A percentile compares a stretch with the other conserved stretches of the same genome.
Conservation (phyloP, 805 yeast genomes). For the Candida yuanshanica region DNA sequence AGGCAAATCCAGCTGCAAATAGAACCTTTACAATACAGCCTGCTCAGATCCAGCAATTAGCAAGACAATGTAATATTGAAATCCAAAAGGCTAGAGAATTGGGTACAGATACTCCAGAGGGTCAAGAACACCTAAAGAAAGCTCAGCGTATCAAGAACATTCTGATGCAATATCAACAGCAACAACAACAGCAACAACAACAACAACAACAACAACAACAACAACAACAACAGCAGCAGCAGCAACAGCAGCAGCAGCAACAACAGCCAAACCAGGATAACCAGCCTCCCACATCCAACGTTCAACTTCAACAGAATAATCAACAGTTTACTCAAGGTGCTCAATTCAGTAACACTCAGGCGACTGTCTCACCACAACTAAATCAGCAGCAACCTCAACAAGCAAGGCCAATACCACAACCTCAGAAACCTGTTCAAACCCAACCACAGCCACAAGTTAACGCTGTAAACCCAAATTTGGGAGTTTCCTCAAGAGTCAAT, state of each 20-base stretch:
- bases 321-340: not conserved
- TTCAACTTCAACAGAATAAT: slow-evolving; percentile 28
- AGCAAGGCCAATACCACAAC: slow-evolving; percentile 21
- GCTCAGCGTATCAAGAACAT: slow-evolving; percentile 62
- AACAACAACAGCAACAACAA: slow-evolving; percentile 32
- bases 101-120: slow-evolving; percentile 54
- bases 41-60: slow-evolving; percentile 39
- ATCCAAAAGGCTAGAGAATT: slow-evolving; percentile 57
- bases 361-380: not conserved
- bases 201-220: slow-evolving; percentile 14
- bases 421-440: slow-evolving; percentile 9
- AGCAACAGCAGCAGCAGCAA: slow-evolving; percentile 7
- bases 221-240: slow-evolving; percentile 6
- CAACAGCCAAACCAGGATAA: slow-evolving; percentile 11
- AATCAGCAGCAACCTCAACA: slow-evolving; percentile 17
- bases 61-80: slow-evolving; percentile 53
- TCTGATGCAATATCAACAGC: slow-evolving; percentile 48
- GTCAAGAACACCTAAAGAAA: slow-evolving; percentile 54
- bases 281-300: slow-evolving; percentile 20
- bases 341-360: not conserved
- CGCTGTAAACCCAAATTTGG: slow-evolving; percentile 1
- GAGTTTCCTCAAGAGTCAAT: slow-evolving; percentile 2
- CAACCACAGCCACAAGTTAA: slow-evolving; percentile 13
- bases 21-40: slow-evolving; percentile 15
- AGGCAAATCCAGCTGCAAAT: not conserved